Base-by-base conservation (phyloP, 768 basidiomycete species). In the Clitopilus hobsonii region DNA sequence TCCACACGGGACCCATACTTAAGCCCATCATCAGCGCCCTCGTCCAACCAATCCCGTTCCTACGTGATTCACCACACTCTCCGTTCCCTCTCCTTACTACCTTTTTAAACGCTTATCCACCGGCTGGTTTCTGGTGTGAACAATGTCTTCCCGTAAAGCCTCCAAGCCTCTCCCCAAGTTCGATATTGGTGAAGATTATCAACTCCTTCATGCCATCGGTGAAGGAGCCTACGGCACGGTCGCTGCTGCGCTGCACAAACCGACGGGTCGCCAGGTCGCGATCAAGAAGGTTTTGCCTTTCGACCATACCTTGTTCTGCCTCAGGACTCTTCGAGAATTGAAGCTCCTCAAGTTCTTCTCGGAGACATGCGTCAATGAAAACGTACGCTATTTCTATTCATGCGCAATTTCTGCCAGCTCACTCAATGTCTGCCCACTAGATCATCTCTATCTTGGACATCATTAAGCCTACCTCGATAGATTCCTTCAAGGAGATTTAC, bases 241-340 rank as follows among this genome's bases (percentile, higher is more conserved):
- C 50, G 90, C 83, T 54, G 90, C 94, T 54, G 95, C 94, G 28
- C 73, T 89, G 30, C 94, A 97, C 72, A 82, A 83, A 61, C 88
- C 90, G 5, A 83, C 86, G 6, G 84, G 86, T 27, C 84, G 85
- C 56, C 84, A 91, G 67, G 93, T 98, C 14, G 95, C 94, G 38
- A 95, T 96, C 74, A 98, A 96, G 81, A 94, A 92, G 73, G 88
- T 97, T 63, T 84, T 90, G 38, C 94, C 94, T 7, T 96, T 97
- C 69, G 94, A 96, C 64, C 94, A 96, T 67, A 88, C 91, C 27
- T 78, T 96, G 69, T 96, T 94, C 74, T 92, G 89, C 63, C 74
- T 96, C 66, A 81, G 89, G 56, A 98, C 94, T 1, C 75, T 97
- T 52, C 82, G 94, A 57, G 95, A 97, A 73, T 79, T 97, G 68